Conservation (phyloP, 1,284 basidiomycete species). For the Pseudozyma thailandica region DNA sequence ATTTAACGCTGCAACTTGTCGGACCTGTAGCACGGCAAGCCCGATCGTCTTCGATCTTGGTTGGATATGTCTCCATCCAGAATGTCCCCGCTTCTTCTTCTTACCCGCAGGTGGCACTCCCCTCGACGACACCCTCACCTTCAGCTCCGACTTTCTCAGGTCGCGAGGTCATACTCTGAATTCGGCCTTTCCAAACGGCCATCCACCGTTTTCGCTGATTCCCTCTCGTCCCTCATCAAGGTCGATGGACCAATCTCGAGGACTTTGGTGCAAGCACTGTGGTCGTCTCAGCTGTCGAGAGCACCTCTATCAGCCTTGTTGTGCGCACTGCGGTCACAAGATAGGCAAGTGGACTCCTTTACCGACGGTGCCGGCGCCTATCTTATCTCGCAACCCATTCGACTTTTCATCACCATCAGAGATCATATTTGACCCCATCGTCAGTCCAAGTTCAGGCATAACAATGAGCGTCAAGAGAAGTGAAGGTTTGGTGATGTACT, state of each 20-base stretch:
- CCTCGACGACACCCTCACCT: conserved; percentile 5
- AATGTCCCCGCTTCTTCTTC: conserved; percentile 38
- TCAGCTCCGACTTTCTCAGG: conserved; percentile 11
- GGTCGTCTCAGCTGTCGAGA: conserved; percentile 45
- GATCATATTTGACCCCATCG: conserved; percentile 19
- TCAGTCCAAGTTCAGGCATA: conserved; percentile 20
- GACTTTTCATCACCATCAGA: conserved; percentile 8
- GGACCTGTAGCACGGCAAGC: conserved; percentile 8
- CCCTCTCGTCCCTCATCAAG: conserved; percentile 3
- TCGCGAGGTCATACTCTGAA: conserved; percentile 14
- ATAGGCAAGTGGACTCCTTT: conserved; percentile 23
- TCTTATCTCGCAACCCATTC: not conserved
- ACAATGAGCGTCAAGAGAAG: conserved; percentile 3
- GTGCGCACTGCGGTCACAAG: conserved; percentile 22
- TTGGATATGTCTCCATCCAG: conserved; percentile 43
- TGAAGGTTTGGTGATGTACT: conserved; percentile 18
- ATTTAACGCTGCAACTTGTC: conserved; percentile 18
- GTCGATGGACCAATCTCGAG: conserved; percentile 31
- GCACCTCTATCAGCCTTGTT: conserved; percentile 23
- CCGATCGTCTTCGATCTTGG: conserved; percentile 30
- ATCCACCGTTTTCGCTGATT: conserved; percentile 27
- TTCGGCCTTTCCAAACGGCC: conserved; percentile 11
- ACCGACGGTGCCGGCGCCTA: conserved; percentile 14
- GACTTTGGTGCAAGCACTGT: conserved; percentile 37
- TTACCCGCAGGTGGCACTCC: not conserved